phyloP scores from a whole-genome alignment of 768 basidiomycete genomes.

The Leccinum arenicola region DNA sequence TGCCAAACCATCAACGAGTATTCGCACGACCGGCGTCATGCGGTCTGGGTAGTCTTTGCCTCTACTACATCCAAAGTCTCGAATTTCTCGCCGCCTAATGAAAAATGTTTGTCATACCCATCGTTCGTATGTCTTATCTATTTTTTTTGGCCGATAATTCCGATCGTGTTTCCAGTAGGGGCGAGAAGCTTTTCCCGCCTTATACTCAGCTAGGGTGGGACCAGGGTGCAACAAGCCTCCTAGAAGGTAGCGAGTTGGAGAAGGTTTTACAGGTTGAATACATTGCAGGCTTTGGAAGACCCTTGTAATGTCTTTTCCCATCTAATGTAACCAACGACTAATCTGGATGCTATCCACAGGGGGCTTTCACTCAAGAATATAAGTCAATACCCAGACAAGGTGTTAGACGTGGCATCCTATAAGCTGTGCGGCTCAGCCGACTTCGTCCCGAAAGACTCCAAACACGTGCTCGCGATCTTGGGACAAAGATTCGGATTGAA shows the following conservation, averaged over 20 bases:
- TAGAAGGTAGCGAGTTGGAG: neutral
- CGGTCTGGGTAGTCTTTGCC: neutral
- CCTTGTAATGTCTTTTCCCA: neutral
- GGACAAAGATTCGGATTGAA: constrained; percentile 6
- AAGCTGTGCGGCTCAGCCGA: neutral
- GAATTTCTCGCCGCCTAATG: neutral
- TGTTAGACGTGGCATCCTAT: neutral
- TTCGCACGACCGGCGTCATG: neutral
- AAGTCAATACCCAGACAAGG: neutral
- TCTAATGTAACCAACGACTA: neutral
- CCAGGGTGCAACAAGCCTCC: neutral
- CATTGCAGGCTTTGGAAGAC: neutral
- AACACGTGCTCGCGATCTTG: neutral
- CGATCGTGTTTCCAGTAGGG: neutral
- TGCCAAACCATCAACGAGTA: neutral
- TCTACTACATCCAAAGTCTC: neutral
- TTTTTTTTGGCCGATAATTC: neutral
- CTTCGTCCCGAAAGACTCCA: neutral
- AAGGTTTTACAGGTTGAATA: neutral
- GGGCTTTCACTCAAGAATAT: constrained; percentile 9
- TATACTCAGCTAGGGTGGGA: neutral
- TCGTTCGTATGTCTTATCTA: neutral
- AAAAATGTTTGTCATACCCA: neutral
- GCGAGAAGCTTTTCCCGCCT: neutral
- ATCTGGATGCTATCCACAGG: neutral